Percentiles rank a stretch among this genome's conserved stretches.
phyloP scores from a whole-genome alignment of 2,329 filamentous ascomycete species.

The Nothopassalora personata region DNA sequence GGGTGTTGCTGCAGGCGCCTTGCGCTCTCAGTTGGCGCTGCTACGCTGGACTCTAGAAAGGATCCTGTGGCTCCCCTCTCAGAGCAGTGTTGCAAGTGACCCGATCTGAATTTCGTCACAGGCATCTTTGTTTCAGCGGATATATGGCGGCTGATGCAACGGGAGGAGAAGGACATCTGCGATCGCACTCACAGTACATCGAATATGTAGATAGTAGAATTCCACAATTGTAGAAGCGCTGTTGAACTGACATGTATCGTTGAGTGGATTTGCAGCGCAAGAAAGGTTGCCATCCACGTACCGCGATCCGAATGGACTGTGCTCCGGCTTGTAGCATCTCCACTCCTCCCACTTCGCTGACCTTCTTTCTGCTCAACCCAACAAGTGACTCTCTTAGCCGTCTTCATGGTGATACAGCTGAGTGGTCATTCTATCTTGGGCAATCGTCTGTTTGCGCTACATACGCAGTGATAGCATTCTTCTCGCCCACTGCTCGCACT shows the following conservation, averaged over 20 bases:
- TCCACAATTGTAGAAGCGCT: background rate
- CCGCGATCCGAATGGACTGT: background rate
- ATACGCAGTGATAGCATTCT: slow-evolving; percentile 8
- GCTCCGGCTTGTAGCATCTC: background rate
- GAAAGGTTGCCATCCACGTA: background rate
- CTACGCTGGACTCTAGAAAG: slow-evolving; percentile 6
- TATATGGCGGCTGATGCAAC: slow-evolving; percentile 11
- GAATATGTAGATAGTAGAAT: background rate
- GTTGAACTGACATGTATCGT: background rate
- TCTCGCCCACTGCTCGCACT: background rate
- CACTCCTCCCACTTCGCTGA: background rate
- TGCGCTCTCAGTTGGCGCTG: slow-evolving; percentile 15
- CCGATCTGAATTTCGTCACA: slow-evolving; percentile 6
- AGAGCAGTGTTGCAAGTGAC: slow-evolving; percentile 3
- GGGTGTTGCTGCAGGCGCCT: background rate
- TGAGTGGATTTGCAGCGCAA: background rate
- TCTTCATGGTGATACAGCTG: slow-evolving; percentile 5
- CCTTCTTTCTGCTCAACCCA: background rate
- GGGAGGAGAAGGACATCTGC: background rate
- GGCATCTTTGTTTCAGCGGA: slow-evolving; percentile 15
- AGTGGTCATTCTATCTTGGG: slow-evolving; percentile 14
- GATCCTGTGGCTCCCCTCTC: background rate
- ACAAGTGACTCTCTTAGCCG: slow-evolving; percentile 5
- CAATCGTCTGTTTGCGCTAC: slow-evolving; percentile 7
- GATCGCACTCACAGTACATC: background rate